These are phyloP conservation scores for Candida quercuum DNA, from an alignment of 805 yeast genomes.

Conservation along the genomic window DNA sequence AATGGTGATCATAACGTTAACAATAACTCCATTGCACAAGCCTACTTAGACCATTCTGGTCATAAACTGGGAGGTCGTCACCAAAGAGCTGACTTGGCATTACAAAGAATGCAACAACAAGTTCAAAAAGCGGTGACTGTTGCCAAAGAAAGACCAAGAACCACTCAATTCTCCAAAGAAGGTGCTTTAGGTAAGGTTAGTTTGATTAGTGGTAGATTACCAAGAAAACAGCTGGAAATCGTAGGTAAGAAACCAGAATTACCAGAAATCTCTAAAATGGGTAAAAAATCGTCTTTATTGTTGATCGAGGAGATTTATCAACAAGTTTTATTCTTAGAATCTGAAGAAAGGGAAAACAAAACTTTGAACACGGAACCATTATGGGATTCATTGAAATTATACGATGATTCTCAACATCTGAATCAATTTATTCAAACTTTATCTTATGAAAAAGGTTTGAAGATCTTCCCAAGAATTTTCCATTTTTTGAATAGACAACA, in stretches of 20 bases:
- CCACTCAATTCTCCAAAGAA: conserved; percentile 58
- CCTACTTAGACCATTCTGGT: conserved; percentile 86
- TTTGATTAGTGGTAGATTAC: conserved; percentile 73
- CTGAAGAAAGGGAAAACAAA: conserved; percentile 55
- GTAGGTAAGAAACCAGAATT: conserved; percentile 45
- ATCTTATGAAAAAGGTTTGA: conserved; percentile 82
- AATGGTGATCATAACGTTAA: conserved; percentile 43
- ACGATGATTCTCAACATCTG: conserved; percentile 47
- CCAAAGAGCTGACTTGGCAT: conserved; percentile 81
- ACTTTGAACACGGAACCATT: conserved; percentile 43
- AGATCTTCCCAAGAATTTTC: conserved; percentile 82
- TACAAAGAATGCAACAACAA: conserved; percentile 97
- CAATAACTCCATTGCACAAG: conserved; percentile 82
- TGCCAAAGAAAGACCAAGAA: conserved; percentile 82
- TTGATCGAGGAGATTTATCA: conserved; percentile 76
- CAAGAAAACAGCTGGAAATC: conserved; percentile 78
- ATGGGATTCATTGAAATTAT: conserved; percentile 76
- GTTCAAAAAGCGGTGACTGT: conserved; percentile 94
- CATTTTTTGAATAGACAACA: conserved; percentile 75
- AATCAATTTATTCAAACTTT: conserved; percentile 79
- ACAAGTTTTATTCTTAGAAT: conserved; percentile 73
- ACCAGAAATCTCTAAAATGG: conserved; percentile 23
- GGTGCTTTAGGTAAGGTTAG: conserved; percentile 90
- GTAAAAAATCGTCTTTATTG: conserved; percentile 51
- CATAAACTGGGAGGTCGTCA: conserved; percentile 83